Conservation (phyloP, 1,284 basidiomycete genomes). For the Vanrija humicola region DNA sequence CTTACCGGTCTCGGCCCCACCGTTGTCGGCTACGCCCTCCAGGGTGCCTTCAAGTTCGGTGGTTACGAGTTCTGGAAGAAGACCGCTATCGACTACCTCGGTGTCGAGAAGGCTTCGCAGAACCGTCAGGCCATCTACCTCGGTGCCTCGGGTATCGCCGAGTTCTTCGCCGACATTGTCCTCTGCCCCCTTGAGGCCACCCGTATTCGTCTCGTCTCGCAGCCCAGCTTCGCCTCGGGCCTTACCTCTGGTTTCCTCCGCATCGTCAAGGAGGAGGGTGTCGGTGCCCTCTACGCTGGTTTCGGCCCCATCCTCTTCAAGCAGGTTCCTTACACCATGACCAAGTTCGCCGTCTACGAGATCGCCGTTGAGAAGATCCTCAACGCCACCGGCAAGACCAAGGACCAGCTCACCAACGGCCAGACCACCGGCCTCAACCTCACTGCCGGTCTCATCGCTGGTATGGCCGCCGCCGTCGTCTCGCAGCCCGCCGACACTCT, state of each 20-base stretch:
- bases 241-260: conserved; percentile 54
- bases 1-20: conserved; percentile 93
- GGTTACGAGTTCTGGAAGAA: conserved; percentile 95
- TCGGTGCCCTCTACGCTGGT: conserved; percentile 55
- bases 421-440: conserved; percentile 50
- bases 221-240: conserved; percentile 55
- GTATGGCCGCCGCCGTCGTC: conserved; percentile 59
- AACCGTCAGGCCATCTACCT: conserved; percentile 96
- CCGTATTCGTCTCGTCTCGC: conserved; percentile 58
- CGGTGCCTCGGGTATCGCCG: conserved; percentile 85
- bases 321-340: conserved; percentile 55
- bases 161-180: conserved; percentile 86
- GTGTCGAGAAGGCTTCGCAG: conserved; percentile 73
- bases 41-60: conserved; percentile 96
- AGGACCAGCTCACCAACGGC: conserved; percentile 49
- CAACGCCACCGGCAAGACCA: conserved; percentile 51
- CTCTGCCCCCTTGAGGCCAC: conserved; percentile 56
- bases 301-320: conserved; percentile 60
- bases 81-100: conserved; percentile 75
- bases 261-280: conserved; percentile 55
- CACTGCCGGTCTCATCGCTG: conserved; percentile 54
- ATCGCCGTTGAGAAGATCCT: conserved; percentile 53
- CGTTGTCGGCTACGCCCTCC: conserved; percentile 87
- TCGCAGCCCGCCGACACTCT: conserved; percentile 59
- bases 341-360: conserved; percentile 56